These are phyloP conservation scores for Xylariomycetidae sp. DNA, from an alignment of 2,329 filamentous ascomycete genomes.

Conservation along the genomic window DNA sequence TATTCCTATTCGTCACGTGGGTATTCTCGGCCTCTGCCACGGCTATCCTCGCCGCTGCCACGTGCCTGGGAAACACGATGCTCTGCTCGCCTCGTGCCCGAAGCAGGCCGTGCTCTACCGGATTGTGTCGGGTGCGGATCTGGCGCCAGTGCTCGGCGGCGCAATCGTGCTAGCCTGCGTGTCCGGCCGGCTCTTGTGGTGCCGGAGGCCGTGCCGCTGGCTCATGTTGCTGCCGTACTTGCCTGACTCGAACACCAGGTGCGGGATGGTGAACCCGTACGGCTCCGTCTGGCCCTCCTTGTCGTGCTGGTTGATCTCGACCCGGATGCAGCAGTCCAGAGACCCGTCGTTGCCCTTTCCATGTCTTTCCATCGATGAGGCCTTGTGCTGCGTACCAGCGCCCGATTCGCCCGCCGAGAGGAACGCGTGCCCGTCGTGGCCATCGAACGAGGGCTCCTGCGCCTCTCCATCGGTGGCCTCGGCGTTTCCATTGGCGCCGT, in stretches of 20 bases:
- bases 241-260: constrained; percentile 38
- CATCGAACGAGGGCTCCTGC: constrained; percentile 25
- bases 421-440: constrained; percentile 62
- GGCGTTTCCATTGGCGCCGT: constrained; percentile 4
- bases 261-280: constrained; percentile 83
- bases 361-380: constrained; percentile 52
- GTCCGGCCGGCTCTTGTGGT: constrained; percentile 21
- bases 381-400: constrained; percentile 72
- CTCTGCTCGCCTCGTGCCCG: neutral
- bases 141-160: constrained; percentile 7
- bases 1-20: no score
- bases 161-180: constrained; percentile 17
- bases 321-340: constrained; percentile 77
- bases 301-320: constrained; percentile 83
- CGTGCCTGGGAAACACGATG: no score
- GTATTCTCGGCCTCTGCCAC: no score
- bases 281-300: constrained; percentile 70
- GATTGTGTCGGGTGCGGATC: constrained; percentile 16
- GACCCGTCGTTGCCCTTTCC: constrained; percentile 51
- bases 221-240: constrained; percentile 22
- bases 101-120: constrained; percentile 10
- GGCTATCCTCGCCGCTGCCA: no score
- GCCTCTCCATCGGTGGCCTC: constrained; percentile 8
- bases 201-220: constrained; percentile 10
- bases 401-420: constrained; percentile 71